Conservation (phyloP, 257 asterid species). For the Nicotiana sylvestris region DNA sequence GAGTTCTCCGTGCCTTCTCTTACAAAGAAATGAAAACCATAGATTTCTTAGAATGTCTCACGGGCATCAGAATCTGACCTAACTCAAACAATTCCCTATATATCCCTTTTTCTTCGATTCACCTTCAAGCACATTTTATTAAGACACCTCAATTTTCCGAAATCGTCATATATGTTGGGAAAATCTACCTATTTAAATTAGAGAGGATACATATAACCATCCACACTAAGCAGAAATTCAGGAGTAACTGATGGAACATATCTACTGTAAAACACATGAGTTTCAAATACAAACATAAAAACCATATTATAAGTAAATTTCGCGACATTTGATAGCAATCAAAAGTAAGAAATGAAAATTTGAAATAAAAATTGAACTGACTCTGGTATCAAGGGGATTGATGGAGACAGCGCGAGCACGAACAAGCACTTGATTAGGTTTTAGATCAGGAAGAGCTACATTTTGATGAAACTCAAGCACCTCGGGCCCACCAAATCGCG, state of each 20-base stretch:
- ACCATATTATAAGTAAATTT: background rate
- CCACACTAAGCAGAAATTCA: background rate
- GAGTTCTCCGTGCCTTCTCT: background rate
- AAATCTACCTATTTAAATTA: background rate
- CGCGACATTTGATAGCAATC: background rate
- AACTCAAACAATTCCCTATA: background rate
- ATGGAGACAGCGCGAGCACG: constrained; percentile 94
- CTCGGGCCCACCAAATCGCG: constrained; percentile 89
- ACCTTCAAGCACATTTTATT: background rate
- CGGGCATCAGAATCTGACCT: background rate
- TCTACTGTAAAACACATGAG: background rate
- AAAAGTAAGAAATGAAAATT: constrained; percentile 3
- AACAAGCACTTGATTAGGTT: constrained; percentile 86
- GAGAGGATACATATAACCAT: background rate
- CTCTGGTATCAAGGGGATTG: constrained; percentile 91
- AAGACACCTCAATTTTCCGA: background rate
- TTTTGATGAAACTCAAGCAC: constrained; percentile 69
- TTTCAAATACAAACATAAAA: background rate
- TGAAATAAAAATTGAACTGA: constrained; percentile 27
- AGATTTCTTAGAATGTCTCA: background rate
- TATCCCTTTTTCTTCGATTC: background rate
- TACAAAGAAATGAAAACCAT: background rate
- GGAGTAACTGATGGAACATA: background rate
- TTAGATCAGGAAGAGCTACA: constrained; percentile 72
- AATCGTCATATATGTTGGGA: background rate